Conservation (phyloP, 257 asterid species). For the Parsonsia alboflavescens region DNA sequence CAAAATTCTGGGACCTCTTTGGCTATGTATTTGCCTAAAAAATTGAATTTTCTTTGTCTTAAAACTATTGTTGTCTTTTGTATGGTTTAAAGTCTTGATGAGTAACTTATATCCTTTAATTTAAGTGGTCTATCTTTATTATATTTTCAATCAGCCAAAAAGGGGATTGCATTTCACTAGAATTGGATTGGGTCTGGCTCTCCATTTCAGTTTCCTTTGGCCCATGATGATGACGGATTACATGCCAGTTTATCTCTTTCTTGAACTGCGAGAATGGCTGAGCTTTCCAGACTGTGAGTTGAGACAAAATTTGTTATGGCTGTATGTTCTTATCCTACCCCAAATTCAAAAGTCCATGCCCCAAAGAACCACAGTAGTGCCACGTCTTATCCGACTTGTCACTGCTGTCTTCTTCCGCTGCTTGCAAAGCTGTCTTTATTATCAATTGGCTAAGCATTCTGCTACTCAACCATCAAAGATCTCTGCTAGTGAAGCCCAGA, state of each 20-base stretch:
- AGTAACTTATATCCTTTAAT: no score
- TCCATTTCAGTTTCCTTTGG: neutral
- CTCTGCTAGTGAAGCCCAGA: neutral
- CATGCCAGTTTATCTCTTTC: neutral
- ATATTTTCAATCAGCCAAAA: neutral
- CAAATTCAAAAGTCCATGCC: neutral
- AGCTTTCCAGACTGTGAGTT: neutral
- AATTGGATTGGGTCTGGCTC: neutral
- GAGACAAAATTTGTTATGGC: neutral
- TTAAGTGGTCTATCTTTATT: neutral
- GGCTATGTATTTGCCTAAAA: no score
- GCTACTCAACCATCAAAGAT: neutral
- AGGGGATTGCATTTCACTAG: neutral
- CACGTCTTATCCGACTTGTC: slow-evolving; percentile 4
- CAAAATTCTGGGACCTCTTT: neutral
- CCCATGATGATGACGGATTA: neutral
- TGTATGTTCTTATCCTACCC: neutral
- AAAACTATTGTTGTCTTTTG: neutral
- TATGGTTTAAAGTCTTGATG: neutral
- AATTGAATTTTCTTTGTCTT: no score
- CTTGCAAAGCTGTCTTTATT: neutral
- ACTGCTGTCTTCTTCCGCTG: neutral
- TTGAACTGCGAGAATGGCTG: neutral
- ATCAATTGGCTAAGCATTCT: slow-evolving; percentile 9
- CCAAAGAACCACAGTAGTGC: neutral